Evolutionary conservation across 192 early-diverging fungal species (phyloP), one percentile per base, ranked within the genome.

Genomic region (Neocallimastix lanati): DNA sequence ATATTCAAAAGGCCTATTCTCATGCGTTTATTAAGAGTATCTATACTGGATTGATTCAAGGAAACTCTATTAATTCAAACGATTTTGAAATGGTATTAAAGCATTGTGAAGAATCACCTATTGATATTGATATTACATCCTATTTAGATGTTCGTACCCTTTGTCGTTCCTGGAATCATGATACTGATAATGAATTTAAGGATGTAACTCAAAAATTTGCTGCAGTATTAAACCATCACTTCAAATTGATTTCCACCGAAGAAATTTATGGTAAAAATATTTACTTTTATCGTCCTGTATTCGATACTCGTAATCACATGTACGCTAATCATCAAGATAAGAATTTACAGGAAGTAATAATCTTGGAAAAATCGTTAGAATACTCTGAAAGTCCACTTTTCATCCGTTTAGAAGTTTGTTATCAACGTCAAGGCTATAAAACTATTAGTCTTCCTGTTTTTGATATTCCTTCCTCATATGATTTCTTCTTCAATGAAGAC

Each of bases 381-480:
- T 91, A 86, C 79, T 91, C 92, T 12, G 89, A 93, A 29, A 86
- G 88, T 28, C 93, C 93, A 5, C 83, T 94, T 1, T 92, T 93
- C 78, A 80, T 94, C 9, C 85, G 89, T 40, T 81, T 92, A 0
- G 92, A 94, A 80, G 91, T 88, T 78, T 88, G 85, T 13, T 90
- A 28, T 80, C 0, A 82, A 79, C 28, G 29, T 79, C 29, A 30
- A 77, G 21, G 88, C 86, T 29, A 82, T 83, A 76, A 88, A 88
- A 21, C 82, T 35, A 28, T 80, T 0, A 82, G 82, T 7, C 86
- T 93, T 77, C 90, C 92, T 4, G 82, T 91, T 11, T 80, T 80
- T 6, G 84, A 82, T n/a, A 78, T 94, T 58, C 93, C 93, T 9
- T 87, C 86, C 1, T 91, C 88, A 0, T 94, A 94, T 82, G 76